Conservation (phyloP, 148 eudicot species). For the Oxyria digyna region DNA sequence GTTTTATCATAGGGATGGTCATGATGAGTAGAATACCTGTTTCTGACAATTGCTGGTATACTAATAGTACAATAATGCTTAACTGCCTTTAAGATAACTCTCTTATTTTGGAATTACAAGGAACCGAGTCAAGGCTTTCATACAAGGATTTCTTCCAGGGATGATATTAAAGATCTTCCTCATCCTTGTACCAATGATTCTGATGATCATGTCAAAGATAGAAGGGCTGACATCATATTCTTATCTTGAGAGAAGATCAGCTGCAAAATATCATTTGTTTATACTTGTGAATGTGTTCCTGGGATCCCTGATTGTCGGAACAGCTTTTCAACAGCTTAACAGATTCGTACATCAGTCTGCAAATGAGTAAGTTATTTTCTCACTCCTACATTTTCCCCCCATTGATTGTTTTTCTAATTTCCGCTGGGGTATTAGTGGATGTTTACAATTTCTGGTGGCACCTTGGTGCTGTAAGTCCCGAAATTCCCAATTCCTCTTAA, state of each 20-base stretch:
- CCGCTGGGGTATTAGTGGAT: background rate
- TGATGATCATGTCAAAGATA: constrained; percentile 51
- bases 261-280: constrained; percentile 46
- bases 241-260: constrained; percentile 44
- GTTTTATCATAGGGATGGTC: too few species aligned
- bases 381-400: background rate
- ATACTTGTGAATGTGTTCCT: constrained; percentile 53
- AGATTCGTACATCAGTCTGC: constrained; percentile 38
- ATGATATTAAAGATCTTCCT: constrained; percentile 49
- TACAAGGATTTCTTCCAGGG: constrained; percentile 58
- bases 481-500: too few species aligned
- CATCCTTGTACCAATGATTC: constrained; percentile 36
- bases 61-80: background rate
- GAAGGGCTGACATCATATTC: constrained; percentile 45
- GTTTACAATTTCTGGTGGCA: too few species aligned
- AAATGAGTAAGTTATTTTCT: constrained; percentile 34
- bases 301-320: constrained; percentile 44
- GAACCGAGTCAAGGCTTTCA: constrained; percentile 21
- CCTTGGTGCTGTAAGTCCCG: too few species aligned
- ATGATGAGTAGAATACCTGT: background rate
- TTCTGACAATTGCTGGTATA: background rate
- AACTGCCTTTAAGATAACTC: background rate
- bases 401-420: background rate
- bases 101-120: constrained; percentile 16
- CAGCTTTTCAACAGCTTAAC: constrained; percentile 47